Evolutionary conservation across 2,329 filamentous ascomycete genomes (phyloP).

Genomic region (Colletotrichum gigasporum): DNA sequence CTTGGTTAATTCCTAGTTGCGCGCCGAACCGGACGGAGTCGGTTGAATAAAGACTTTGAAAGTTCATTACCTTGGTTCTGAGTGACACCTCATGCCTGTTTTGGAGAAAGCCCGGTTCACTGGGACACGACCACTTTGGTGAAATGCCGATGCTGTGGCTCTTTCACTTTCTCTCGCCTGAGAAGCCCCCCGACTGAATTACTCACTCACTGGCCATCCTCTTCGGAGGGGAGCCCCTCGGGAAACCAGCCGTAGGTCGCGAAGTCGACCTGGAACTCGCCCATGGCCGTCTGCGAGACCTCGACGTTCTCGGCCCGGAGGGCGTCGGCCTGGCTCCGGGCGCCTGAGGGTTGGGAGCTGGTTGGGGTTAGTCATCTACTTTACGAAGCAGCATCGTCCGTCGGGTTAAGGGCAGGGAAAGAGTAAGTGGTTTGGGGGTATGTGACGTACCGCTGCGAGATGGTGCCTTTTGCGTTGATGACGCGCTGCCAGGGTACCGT

Average conservation of each 20-base stretch:
- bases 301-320: constrained; percentile 62
- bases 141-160: not conserved
- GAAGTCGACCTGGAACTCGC: constrained; percentile 63
- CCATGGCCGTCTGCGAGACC: constrained; percentile 58
- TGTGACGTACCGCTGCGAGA: constrained; percentile 78
- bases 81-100: not conserved
- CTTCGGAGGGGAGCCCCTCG: constrained; percentile 55
- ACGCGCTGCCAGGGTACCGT: constrained; percentile 97
- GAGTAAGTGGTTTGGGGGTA: not conserved
- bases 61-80: not conserved
- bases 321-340: constrained; percentile 59
- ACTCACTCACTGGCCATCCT: constrained; percentile 29
- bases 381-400: too few relatives aligned
- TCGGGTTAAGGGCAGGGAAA: not conserved
- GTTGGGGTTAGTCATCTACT: too few relatives aligned
- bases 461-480: constrained; percentile 85
- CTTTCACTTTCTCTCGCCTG: too few relatives aligned
- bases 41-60: constrained; percentile 18
- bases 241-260: constrained; percentile 67
- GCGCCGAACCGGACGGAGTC: constrained; percentile 3
- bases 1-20: constrained; percentile 27
- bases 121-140: too few relatives aligned
- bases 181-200: not conserved
- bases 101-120: too few relatives aligned
- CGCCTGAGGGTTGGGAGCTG: constrained; percentile 60